A percentile compares a stretch with the other conserved stretches of the same genome.
phyloP scores from a whole-genome alignment of 129 eudicot genomes.

The Tanacetum coccineum region DNA sequence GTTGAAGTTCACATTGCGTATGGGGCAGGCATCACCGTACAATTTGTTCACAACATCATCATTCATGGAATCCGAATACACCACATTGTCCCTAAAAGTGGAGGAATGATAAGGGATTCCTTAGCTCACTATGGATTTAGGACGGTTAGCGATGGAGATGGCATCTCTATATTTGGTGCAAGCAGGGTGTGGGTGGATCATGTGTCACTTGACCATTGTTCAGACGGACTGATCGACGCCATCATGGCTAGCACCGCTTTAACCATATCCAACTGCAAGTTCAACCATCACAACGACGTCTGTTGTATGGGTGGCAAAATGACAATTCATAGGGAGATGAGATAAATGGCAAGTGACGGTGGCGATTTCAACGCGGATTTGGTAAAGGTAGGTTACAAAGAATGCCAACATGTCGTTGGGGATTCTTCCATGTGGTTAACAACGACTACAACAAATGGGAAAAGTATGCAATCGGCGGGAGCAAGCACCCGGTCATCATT shows the following conservation, averaged over 20 bases:
- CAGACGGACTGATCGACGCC: conserved; percentile 71
- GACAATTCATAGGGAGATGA: conserved; percentile 39
- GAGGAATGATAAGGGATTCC: conserved; percentile 65
- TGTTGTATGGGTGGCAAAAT: conserved; percentile 70
- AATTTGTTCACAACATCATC: conserved; percentile 58
- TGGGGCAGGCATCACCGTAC: conserved; percentile 74
- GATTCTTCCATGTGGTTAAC: conserved; percentile 80
- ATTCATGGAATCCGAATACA: conserved; percentile 59
- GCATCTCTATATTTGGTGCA: conserved; percentile 55
- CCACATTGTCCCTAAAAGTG: conserved; percentile 43
- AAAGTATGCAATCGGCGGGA: conserved; percentile 88
- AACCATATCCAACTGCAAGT: conserved; percentile 74
- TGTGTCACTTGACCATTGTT: conserved; percentile 41
- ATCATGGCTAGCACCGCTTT: conserved; percentile 64
- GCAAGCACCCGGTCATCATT: conserved; percentile 68
- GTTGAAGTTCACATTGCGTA: conserved; percentile 50
- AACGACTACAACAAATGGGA: conserved; percentile 84
- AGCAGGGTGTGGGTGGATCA: conserved; percentile 71
- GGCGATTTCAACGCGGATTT: conserved; percentile 70
- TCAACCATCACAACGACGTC: conserved; percentile 63
- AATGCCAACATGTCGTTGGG: conserved; percentile 78
- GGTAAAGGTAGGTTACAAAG: conserved; percentile 74
- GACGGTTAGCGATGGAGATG: conserved; percentile 82
- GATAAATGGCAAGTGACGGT: conserved; percentile 78
- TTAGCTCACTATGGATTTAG: conserved; percentile 47